Evolutionary conservation across 768 basidiomycete species (phyloP), one percentile per base, ranked within the genome.

Genomic region (Heimioporus sp.): DNA sequence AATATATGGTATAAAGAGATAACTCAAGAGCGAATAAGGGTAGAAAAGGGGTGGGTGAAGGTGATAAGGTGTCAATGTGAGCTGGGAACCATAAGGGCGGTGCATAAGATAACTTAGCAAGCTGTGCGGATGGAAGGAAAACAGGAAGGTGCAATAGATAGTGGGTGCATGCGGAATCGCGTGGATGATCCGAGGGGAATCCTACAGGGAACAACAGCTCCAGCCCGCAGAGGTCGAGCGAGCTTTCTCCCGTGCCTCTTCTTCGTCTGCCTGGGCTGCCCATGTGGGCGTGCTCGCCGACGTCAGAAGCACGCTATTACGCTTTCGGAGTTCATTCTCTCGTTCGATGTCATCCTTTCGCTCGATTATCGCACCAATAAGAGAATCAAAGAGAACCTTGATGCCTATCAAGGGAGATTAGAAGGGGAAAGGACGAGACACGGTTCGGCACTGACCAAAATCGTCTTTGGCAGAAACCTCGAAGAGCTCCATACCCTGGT

Each of bases 401-500:
- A 97, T 87, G 49, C 93, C 93, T 94, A 51, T 17, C 46, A 10
- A 15, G 21, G 53, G n/a, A 11, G 31, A 20, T 62, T 31, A 60
- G 47, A 37, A 51, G 41, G 57, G 50, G 50, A 54, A 63, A 54
- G 24, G 34, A 10, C 16, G 44, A 11, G 10, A 50, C 31, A 46
- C 17, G 24, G 43, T 36, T 37, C 31, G 24, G 17, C 20, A 16
- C 61, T 56, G 55, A 93, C 92, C 93, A 31, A 72, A 63, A 63
- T 90, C 87, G 61, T 94, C 92, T 70, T 94, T 94, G 48, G 94
- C 88, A 40, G 91, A 94, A 17, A 96, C 91, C 65, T 96, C 91
- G 57, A 90, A 91, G 16, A 95, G 78, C 63, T 89, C 87, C 84
- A 94, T 91, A 55, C 84, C 87, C 65, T 87, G 87, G 64, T 78